Evolutionary conservation across 768 basidiomycete genomes (phyloP).

Genomic region (Suillus paluster): DNA sequence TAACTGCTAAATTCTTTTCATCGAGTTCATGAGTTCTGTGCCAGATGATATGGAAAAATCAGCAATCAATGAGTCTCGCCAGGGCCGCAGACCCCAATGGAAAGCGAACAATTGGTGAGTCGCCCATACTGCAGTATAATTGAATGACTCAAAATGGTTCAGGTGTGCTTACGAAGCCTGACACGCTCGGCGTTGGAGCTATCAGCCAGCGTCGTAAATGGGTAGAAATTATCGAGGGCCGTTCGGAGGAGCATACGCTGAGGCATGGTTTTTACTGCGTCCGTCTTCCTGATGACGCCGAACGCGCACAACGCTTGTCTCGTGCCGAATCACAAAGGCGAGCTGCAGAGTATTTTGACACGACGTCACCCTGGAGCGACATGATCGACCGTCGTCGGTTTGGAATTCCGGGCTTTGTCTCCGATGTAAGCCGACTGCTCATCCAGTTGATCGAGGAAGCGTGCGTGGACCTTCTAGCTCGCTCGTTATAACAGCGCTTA

Average conservation of each 20-base stretch:
- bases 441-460: conserved; percentile 38
- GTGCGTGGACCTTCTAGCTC: conserved; percentile 19
- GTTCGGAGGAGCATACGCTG: conserved; percentile 36
- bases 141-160: not conserved
- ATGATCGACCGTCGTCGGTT: conserved; percentile 33
- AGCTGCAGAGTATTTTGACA: conserved; percentile 41
- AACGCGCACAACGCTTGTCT: conserved; percentile 36
- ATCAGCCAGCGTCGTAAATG: conserved; percentile 42
- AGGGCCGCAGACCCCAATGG: conserved; percentile 50
- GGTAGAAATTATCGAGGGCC: conserved; percentile 48
- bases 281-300: conserved; percentile 43
- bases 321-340: conserved; percentile 35
- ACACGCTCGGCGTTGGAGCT: conserved; percentile 46
- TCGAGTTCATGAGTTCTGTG: not conserved
- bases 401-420: conserved; percentile 41
- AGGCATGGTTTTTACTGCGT: conserved; percentile 49
- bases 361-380: conserved; percentile 40
- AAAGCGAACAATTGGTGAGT: conserved; percentile 53
- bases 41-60: conserved; percentile 64
- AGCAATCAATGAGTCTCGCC: conserved; percentile 55
- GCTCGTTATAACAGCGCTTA: not conserved
- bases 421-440: conserved; percentile 40
- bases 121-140: not conserved
- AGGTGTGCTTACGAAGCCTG: conserved; percentile 64
- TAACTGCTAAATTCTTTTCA: not conserved